Conservation (phyloP, 148 eudicot species). For the Fallopia convolvulus region DNA sequence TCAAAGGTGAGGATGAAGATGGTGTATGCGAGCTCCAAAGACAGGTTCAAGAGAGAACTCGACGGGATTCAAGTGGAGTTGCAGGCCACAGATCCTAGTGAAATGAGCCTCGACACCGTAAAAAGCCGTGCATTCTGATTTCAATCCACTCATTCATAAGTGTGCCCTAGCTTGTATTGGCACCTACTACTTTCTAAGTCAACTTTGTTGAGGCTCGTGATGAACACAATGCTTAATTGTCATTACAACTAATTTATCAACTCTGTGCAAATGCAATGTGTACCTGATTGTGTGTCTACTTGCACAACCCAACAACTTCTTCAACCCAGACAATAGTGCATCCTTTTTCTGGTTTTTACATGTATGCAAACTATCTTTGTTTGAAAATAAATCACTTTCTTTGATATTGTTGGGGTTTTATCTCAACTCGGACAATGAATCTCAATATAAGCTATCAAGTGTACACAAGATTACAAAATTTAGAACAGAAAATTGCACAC, state of each 20-base stretch:
- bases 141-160: background rate
- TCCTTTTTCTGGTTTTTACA: background rate
- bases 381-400: background rate
- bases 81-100: slow-evolving; percentile 10
- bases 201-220: background rate
- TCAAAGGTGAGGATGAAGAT: slow-evolving; percentile 12
- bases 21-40: slow-evolving; percentile 12
- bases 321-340: background rate
- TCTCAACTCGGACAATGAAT: background rate
- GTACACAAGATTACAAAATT: background rate
- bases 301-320: background rate
- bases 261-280: slow-evolving; percentile 3
- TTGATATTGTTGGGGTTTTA: background rate
- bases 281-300: slow-evolving; percentile 6
- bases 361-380: background rate
- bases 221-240: slow-evolving; percentile 1
- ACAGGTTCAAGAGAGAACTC: slow-evolving; percentile 14
- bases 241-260: background rate
- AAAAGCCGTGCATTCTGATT: slow-evolving; percentile 9
- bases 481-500: background rate
- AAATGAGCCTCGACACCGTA: slow-evolving; percentile 11
- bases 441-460: background rate
- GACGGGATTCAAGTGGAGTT: slow-evolving; percentile 13
- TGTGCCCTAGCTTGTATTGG: slow-evolving; percentile 3
- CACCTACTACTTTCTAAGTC: background rate